Percentiles rank a stretch among this genome's conserved stretches.
Evolutionary conservation across 2,329 filamentous ascomycete species (phyloP).

Genomic region (Leptographium procerum): DNA sequence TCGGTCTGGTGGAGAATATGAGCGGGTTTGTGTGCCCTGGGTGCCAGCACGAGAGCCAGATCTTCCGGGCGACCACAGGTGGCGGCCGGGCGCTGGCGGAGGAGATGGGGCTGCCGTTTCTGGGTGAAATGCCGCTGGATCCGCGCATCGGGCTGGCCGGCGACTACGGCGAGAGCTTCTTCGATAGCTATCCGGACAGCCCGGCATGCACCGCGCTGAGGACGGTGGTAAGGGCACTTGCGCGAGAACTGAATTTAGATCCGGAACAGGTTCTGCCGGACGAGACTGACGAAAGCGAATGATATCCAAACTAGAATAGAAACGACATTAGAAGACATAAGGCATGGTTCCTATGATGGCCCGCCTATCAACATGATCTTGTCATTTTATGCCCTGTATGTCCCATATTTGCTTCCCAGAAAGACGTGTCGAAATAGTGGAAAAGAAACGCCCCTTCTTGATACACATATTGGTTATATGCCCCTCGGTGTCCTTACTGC

Average conservation of each 20-base stretch:
- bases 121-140: conserved; percentile 84
- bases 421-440: not conserved
- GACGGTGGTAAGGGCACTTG: conserved; percentile 65
- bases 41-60: conserved; percentile 70
- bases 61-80: conserved; percentile 85
- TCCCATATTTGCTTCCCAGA: not conserved
- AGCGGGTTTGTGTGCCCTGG: conserved; percentile 91
- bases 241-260: conserved; percentile 52
- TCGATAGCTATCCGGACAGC: conserved; percentile 86
- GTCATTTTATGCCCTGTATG: not conserved
- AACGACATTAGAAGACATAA: not conserved
- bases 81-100: conserved; percentile 69
- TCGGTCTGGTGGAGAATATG: conserved; percentile 97
- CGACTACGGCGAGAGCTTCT: conserved; percentile 95
- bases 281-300: conserved; percentile 14
- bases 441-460: not conserved
- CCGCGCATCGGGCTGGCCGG: conserved; percentile 92
- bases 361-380: not conserved
- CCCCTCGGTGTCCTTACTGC: too few relatives aligned
- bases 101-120: conserved; percentile 79
- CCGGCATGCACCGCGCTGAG: conserved; percentile 77
- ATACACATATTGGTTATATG: not conserved
- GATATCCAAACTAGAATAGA: conserved; percentile 6
- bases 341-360: too few relatives aligned
- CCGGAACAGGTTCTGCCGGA: conserved; percentile 40